Evolutionary conservation across 805 yeast species (phyloP).

Genomic region (Ogataea pini): DNA sequence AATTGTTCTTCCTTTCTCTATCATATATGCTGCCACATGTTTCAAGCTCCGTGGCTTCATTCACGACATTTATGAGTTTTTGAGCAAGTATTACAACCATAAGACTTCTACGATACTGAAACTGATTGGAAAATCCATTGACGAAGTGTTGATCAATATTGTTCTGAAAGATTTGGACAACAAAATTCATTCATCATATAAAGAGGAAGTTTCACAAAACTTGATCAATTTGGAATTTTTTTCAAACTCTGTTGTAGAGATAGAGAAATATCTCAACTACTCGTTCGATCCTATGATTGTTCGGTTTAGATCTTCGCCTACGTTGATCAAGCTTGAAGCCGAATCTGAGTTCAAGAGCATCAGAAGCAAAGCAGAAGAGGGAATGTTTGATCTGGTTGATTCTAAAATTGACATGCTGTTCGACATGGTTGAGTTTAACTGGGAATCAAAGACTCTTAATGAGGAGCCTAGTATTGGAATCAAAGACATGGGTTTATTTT

Average conservation of each 20-base stretch:
- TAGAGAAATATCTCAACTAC: constrained; percentile 46
- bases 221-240: constrained; percentile 87
- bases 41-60: constrained; percentile 68
- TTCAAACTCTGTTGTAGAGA: constrained; percentile 68
- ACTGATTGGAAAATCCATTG: constrained; percentile 62
- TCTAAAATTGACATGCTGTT: constrained; percentile 74
- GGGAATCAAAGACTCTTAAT: constrained; percentile 58
- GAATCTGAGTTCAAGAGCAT: constrained; percentile 54
- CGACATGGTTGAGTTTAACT: constrained; percentile 83
- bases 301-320: constrained; percentile 32
- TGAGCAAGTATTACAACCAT: constrained; percentile 63
- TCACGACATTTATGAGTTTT: constrained; percentile 61
- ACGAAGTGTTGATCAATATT: constrained; percentile 63
- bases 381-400: constrained; percentile 81
- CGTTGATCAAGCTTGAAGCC: constrained; percentile 38
- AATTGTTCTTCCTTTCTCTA: constrained; percentile 80
- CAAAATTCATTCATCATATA: constrained; percentile 67
- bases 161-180: constrained; percentile 64
- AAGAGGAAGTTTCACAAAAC: constrained; percentile 89
- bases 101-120: constrained; percentile 61
- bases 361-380: constrained; percentile 72
- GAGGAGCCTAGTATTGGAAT: constrained; percentile 71
- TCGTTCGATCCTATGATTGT: constrained; percentile 38
- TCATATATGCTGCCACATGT: constrained; percentile 84
- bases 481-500: constrained; percentile 80